These are phyloP conservation scores for Fusarium bulbicola DNA, from an alignment of 2,329 filamentous ascomycete genomes.

Conservation along the genomic window DNA sequence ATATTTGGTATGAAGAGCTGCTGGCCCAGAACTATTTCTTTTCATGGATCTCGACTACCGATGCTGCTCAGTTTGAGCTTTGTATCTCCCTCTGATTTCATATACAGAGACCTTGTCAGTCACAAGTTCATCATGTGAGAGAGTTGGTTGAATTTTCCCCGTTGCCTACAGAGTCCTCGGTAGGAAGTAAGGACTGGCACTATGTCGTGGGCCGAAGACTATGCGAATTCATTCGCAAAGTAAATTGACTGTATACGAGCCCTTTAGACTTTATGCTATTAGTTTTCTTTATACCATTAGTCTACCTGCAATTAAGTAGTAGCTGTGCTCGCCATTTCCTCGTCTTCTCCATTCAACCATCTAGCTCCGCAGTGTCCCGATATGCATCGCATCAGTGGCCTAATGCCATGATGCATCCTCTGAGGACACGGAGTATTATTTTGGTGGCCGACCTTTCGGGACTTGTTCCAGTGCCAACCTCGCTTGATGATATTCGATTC, in stretches of 20 bases:
- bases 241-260: fast-evolving
- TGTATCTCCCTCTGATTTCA: fast-evolving
- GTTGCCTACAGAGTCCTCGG: neutral
- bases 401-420: fast-evolving
- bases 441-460: fast-evolving
- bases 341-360: neutral
- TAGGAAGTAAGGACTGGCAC: fast-evolving
- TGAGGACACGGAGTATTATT: neutral
- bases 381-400: neutral
- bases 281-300: fast-evolving
- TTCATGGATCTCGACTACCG: neutral
- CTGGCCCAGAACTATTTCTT: fast-evolving
- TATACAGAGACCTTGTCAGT: fast-evolving
- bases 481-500: neutral
- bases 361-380: fast-evolving
- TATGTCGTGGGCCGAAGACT: fast-evolving
- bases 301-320: neutral
- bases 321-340: too few relatives aligned
- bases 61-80: neutral
- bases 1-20: neutral
- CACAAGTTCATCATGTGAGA: fast-evolving
- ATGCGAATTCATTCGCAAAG: neutral
- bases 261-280: fast-evolving
- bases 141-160: fast-evolving
- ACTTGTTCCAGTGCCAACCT: neutral